These are phyloP conservation scores for Aureobasidium lini DNA, from an alignment of 2,329 filamentous ascomycete genomes.

Conservation along the genomic window DNA sequence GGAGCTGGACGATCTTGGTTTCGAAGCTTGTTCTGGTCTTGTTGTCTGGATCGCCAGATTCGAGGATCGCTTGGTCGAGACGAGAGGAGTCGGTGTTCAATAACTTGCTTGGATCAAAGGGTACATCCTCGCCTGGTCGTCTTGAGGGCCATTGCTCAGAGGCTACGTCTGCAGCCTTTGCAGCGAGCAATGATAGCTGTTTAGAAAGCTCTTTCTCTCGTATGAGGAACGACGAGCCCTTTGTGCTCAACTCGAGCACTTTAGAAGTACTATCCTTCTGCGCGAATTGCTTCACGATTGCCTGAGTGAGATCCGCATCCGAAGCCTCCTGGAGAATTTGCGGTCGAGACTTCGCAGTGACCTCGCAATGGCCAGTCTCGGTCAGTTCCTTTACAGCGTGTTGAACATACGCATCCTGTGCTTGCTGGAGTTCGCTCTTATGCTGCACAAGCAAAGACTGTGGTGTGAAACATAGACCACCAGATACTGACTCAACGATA, in stretches of 20 bases:
- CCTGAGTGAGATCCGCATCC: background rate
- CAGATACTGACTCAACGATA: background rate
- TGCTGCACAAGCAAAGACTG: background rate
- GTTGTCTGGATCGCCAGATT: background rate
- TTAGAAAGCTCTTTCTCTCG: background rate
- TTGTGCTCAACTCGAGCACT: background rate
- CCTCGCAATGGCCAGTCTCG: background rate
- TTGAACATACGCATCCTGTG: background rate
- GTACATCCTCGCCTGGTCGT: background rate
- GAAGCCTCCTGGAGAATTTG: background rate
- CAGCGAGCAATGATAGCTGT: background rate
- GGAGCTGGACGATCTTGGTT: background rate
- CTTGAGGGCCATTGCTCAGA: background rate
- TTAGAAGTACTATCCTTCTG: background rate
- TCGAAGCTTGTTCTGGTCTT: background rate
- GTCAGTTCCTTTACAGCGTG: background rate
- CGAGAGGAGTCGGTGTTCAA: background rate
- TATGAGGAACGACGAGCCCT: background rate
- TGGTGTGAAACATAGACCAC: background rate
- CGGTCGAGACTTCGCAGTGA: background rate
- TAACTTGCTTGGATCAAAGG: background rate
- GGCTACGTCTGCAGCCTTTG: background rate
- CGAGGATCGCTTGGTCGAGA: background rate
- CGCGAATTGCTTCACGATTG: background rate
- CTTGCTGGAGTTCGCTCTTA: background rate